These are phyloP conservation scores for Magnolia sinica DNA, from an alignment of 164 flowering plant genomes.

Conservation along the genomic window DNA sequence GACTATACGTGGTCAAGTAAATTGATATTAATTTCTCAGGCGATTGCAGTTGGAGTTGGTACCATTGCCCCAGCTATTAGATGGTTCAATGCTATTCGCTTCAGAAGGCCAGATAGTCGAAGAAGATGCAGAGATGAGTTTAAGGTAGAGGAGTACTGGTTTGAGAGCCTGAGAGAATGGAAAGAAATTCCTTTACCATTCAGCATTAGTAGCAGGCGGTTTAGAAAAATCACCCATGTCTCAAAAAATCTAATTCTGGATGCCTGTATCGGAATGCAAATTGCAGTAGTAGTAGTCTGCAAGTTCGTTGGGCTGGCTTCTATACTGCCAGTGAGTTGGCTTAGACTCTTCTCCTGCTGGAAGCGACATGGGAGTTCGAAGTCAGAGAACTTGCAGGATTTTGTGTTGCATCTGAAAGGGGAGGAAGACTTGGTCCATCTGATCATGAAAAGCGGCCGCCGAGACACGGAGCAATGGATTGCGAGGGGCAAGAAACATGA, in stretches of 20 bases:
- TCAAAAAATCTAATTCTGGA: not conserved
- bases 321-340: slow-evolving; percentile 20
- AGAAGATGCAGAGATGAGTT: slow-evolving; percentile 9
- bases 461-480: slow-evolving; percentile 38
- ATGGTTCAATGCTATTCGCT: not conserved
- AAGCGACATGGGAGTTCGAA: too few relatives aligned
- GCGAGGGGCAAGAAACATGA: slow-evolving; percentile 31
- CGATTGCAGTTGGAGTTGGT: not conserved
- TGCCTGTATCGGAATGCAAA: slow-evolving; percentile 37
- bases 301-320: slow-evolving; percentile 38
- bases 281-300: slow-evolving; percentile 35
- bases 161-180: slow-evolving; percentile 31
- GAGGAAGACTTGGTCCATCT: slow-evolving; percentile 42
- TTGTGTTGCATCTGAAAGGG: slow-evolving; percentile 56
- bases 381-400: not conserved
- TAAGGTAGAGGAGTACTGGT: slow-evolving; percentile 45
- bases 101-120: not conserved
- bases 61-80: not conserved
- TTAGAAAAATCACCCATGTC: not conserved
- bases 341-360: slow-evolving; percentile 2
- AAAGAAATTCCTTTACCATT: slow-evolving; percentile 21
- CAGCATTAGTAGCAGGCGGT: not conserved
- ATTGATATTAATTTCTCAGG: not conserved
- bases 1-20: slow-evolving; percentile 54
- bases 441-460: slow-evolving; percentile 31